These are phyloP conservation scores for Drechslerella stenobrocha DNA, from an alignment of 2,329 filamentous ascomycete species.

Conservation along the genomic window DNA sequence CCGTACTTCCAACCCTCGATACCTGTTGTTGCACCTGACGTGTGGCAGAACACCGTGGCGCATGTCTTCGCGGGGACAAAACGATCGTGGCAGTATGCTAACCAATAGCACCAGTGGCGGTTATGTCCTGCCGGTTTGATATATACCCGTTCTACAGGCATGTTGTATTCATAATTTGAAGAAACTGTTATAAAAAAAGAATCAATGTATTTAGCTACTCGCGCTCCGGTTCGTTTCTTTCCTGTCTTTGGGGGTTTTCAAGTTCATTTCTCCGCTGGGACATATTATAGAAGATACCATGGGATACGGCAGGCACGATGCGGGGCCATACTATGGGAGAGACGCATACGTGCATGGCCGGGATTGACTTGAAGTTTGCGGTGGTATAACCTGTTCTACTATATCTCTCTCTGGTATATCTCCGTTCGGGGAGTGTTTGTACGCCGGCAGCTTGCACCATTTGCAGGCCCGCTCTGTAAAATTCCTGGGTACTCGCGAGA, in stretches of 20 bases:
- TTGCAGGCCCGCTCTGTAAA: too few species aligned
- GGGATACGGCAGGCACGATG: neutral
- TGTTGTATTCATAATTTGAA: too few species aligned
- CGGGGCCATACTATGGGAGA: neutral
- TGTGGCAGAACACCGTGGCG: slow-evolving; percentile 42
- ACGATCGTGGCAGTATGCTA: slow-evolving; percentile 51
- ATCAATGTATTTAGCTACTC: too few species aligned
- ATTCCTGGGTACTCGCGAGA: too few species aligned
- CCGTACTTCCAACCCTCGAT: slow-evolving; percentile 48
- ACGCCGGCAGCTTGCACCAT: too few species aligned
- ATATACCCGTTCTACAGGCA: too few species aligned
- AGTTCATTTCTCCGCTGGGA: neutral
- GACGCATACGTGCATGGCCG: slow-evolving; percentile 55
- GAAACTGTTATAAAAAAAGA: too few species aligned
- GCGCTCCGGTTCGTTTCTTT: neutral
- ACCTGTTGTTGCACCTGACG: slow-evolving; percentile 40
- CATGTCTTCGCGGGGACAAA: slow-evolving; percentile 53
- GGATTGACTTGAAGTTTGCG: neutral
- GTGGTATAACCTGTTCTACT: too few species aligned
- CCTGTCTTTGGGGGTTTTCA: neutral
- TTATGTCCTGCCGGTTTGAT: neutral
- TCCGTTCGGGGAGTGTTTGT: too few species aligned
- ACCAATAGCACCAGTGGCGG: slow-evolving; percentile 12
- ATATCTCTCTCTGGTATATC: too few species aligned
- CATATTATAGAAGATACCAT: slow-evolving; percentile 9